phyloP scores from a whole-genome alignment of 2,329 filamentous ascomycete genomes.

The Alternaria sp. region DNA sequence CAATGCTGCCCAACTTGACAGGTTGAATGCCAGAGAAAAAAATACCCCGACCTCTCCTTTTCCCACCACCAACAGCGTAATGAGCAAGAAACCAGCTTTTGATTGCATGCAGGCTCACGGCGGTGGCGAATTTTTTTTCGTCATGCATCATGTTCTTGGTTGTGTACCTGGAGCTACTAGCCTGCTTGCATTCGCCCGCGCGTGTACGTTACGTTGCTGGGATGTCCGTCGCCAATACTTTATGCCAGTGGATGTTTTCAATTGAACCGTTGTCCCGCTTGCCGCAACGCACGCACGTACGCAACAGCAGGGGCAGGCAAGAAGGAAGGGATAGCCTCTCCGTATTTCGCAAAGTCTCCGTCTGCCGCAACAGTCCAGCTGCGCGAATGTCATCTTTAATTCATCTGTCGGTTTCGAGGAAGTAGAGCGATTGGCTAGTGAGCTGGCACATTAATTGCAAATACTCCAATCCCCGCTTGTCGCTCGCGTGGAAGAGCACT shows the following conservation, averaged over 20 bases:
- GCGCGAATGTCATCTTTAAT: too few relatives aligned
- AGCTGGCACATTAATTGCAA: background rate
- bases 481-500: conserved; percentile 8
- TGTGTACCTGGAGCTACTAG: too few relatives aligned
- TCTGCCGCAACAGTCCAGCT: background rate
- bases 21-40: background rate
- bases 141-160: too few relatives aligned
- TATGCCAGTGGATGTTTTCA: too few relatives aligned
- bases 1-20: conserved; percentile 15
- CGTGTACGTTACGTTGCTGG: background rate
- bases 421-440: conserved; percentile 10
- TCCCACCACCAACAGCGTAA: background rate
- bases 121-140: too few relatives aligned
- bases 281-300: background rate
- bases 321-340: background rate
- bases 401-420: background rate
- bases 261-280: background rate
- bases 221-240: background rate
- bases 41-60: background rate
- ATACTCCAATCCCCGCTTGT: background rate
- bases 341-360: background rate
- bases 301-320: background rate
- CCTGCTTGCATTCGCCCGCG: background rate
- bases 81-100: background rate
- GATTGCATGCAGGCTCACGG: too few relatives aligned